phyloP scores from a whole-genome alignment of 1,284 basidiomycete genomes.

The Trametes pubescens region DNA sequence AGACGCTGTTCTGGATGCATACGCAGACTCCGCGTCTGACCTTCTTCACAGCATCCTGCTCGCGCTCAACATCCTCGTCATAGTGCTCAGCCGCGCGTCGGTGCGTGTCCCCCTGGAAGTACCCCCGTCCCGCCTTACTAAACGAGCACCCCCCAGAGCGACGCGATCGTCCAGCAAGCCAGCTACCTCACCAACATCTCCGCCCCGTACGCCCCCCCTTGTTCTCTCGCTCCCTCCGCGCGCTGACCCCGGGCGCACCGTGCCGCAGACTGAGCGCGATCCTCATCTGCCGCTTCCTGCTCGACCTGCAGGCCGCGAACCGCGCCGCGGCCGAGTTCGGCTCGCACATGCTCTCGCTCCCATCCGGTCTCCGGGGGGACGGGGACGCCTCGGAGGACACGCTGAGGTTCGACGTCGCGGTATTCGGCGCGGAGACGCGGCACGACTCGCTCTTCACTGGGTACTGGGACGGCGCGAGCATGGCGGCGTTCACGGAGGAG shows the following conservation, averaged over 20 bases:
- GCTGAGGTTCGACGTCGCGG: not conserved
- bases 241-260: not conserved
- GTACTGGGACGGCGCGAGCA: not conserved
- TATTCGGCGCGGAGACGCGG: not conserved
- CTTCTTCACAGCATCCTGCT: not conserved
- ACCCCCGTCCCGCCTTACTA: not conserved
- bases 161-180: not conserved
- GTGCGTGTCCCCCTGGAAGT: not conserved
- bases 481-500: no score
- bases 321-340: not conserved
- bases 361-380: not conserved
- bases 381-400: not conserved
- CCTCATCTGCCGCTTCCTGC: conserved; percentile 5
- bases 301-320: conserved; percentile 11
- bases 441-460: not conserved
- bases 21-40: not conserved
- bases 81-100: not conserved
- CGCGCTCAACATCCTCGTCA: conserved; percentile 1
- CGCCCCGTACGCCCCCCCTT: not conserved
- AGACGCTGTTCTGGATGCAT: not conserved
- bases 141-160: not conserved
- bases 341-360: not conserved
- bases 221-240: not conserved
- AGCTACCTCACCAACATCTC: conserved; percentile 2
- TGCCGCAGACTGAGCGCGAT: not conserved